Evolutionary conservation across 2,329 filamentous ascomycete species (phyloP), one percentile per base, ranked within the genome.

Genomic region (Calonectria honghensis): DNA sequence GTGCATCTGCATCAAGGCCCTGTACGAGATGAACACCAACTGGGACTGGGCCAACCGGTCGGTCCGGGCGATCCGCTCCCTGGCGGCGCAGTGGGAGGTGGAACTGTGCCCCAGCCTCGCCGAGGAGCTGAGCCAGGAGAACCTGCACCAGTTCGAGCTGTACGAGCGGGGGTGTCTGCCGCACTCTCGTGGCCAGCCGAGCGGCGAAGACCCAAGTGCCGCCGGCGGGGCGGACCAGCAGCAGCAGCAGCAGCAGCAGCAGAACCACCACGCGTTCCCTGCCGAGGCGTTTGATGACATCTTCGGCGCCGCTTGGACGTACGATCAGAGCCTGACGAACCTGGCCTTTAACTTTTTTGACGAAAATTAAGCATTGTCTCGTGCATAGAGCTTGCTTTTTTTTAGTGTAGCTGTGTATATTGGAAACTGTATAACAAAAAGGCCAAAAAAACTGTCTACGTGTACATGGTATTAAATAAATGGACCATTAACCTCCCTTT

Each of bases 1-100:
- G 5, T 37, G 37, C 7, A 73, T 75, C 18, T 78, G 76, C 16
- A 67, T 78, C 3, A 78, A 70, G 6, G 54, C 73, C 0, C 72
- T 78, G 0, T 78, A 78, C 10, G 76, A 76, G 51, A 78, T 78
- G 76, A 78, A 78, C 2, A 45, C 73, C 1, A 78, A 75, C 14
- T 78, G 76, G 76, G 75, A 78, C 16, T 78, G 76, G 76, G 76
- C 76, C 0, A 78, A 78, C 3, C 31, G 76, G 1, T 78, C 76
- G 0, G 76, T 78, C 4, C 76, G 76, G 0, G 76, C 76, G 0
- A 76, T 78, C n/a, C 54, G 31, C 2, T 78, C 76, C 1, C 50
- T 78, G 0, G 76, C 76, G 3, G 37, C 64, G 6, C 70, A 78
- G 41, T 78, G 76, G 76, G 68, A 68, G 1, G 75, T 78, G 6